phyloP scores from a whole-genome alignment of 176 grass and related monocot species.

The Carex scoparia region DNA sequence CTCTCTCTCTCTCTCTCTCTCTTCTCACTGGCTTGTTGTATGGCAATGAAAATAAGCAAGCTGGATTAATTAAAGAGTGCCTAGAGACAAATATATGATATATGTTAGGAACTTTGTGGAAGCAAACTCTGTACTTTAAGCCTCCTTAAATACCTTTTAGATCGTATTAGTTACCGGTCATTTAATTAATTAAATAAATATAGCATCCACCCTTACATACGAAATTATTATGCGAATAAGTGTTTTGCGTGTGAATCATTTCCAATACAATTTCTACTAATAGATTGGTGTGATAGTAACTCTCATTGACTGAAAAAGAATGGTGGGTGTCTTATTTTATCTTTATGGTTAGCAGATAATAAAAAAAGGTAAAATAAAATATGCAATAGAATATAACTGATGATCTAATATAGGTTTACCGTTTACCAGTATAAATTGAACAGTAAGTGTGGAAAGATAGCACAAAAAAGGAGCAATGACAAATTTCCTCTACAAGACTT shows the following conservation, averaged over 20 bases:
- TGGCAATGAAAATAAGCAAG: neutral
- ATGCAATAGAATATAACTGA: neutral
- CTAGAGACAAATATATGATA: neutral
- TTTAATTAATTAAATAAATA: neutral
- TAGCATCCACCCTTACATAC: neutral
- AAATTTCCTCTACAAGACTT: neutral
- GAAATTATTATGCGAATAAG: neutral
- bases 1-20: constrained; percentile 16
- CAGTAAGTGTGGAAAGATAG: neutral
- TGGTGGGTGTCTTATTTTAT: neutral
- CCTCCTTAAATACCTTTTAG: neutral
- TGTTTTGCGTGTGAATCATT: neutral
- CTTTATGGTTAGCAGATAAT: neutral
- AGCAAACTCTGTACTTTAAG: neutral
- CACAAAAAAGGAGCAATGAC: neutral
- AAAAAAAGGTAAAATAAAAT: neutral
- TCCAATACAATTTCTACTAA: neutral
- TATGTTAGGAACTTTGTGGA: neutral
- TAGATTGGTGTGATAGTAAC: neutral
- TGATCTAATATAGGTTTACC: neutral
- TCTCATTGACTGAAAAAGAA: neutral
- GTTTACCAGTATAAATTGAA: neutral
- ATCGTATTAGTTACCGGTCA: neutral
- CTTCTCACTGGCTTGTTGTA: neutral
- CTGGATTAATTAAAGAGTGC: neutral